Conservation (phyloP, 257 asterid genomes). For the Anisodus tanguticus region DNA sequence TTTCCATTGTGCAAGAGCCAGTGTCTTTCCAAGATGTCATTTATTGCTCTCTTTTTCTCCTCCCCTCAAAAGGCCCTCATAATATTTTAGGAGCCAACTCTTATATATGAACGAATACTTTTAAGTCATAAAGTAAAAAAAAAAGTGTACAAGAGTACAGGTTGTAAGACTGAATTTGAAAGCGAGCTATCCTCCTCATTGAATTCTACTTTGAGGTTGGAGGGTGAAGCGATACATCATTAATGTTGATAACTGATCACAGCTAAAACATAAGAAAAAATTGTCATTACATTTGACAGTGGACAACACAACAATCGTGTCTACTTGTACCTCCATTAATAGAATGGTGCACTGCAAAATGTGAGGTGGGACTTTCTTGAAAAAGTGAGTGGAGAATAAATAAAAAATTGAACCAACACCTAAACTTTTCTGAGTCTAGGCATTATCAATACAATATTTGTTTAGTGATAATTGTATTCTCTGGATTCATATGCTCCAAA, state of each 20-base stretch:
- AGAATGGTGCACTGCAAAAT: slow-evolving; percentile 1
- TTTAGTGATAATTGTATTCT: neutral
- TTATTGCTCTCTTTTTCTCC: neutral
- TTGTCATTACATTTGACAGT: neutral
- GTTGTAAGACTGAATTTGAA: neutral
- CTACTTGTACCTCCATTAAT: slow-evolving; percentile 29
- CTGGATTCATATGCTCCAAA: neutral
- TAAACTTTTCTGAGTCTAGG: neutral
- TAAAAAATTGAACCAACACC: neutral
- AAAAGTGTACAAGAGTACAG: neutral
- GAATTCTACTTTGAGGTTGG: neutral
- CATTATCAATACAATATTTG: neutral
- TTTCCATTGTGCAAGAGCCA: neutral
- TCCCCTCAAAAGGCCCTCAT: neutral
- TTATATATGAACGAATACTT: neutral
- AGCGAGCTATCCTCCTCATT: neutral
- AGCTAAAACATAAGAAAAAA: neutral
- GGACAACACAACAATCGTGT: slow-evolving; percentile 23
- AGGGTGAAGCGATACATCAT: slow-evolving; percentile 4
- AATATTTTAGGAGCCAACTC: neutral
- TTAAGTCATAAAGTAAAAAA: neutral
- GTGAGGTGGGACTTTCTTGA: slow-evolving; percentile 18
- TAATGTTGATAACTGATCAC: neutral
- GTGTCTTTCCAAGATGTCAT: neutral
- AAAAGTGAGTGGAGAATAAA: neutral